These are phyloP conservation scores for Melampsora americana DNA, from an alignment of 1,284 basidiomycete species.

Conservation along the genomic window DNA sequence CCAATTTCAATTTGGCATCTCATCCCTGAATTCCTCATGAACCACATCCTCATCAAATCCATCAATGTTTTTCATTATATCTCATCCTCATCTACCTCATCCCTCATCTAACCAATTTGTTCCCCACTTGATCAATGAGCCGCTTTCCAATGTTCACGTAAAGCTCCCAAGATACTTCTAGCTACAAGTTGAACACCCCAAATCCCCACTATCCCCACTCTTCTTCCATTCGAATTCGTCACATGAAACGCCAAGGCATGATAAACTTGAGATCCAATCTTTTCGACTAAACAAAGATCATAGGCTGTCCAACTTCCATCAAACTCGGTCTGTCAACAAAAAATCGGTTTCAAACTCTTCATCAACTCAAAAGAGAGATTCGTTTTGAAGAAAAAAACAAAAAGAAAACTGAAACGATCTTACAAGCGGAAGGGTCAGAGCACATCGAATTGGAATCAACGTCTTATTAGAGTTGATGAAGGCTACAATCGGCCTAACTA, in stretches of 20 bases:
- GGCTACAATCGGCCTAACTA: conserved; percentile 92
- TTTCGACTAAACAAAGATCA: conserved; percentile 68
- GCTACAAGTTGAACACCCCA: conserved; percentile 76
- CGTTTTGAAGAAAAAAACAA: not conserved
- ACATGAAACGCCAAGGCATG: conserved; percentile 89
- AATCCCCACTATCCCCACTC: conserved; percentile 77
- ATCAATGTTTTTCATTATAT: too few species aligned
- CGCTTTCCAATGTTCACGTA: conserved; percentile 54
- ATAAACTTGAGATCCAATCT: conserved; percentile 73
- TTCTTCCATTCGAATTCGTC: conserved; percentile 71
- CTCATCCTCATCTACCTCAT: too few species aligned
- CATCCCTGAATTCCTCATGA: too few species aligned
- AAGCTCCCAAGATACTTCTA: conserved; percentile 63
- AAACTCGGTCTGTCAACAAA: conserved; percentile 61
- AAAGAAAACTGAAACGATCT: conserved; percentile 9
- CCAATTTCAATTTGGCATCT: too few species aligned
- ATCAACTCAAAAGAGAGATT: not conserved
- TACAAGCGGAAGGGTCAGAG: conserved; percentile 70
- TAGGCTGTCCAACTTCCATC: conserved; percentile 75
- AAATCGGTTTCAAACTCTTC: too few species aligned
- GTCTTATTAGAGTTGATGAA: conserved; percentile 98
- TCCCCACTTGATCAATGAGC: conserved; percentile 36
- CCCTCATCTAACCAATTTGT: too few species aligned
- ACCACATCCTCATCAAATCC: too few species aligned
- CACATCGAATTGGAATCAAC: conserved; percentile 82